phyloP scores from a whole-genome alignment of 305 asterid species.

The Fraxinus ornus region DNA sequence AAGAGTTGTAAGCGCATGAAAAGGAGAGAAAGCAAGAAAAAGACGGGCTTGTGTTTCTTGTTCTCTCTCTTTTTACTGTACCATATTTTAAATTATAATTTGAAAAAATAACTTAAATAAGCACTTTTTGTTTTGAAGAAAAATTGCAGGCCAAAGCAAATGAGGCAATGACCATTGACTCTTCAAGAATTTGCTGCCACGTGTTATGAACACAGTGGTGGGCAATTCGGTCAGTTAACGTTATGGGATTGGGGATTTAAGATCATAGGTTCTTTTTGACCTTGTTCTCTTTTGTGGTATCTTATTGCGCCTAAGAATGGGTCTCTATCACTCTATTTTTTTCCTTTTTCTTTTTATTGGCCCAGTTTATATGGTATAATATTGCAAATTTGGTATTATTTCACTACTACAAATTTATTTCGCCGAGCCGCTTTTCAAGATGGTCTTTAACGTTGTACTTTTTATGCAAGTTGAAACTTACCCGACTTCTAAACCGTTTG shows the following conservation, averaged over 20 bases:
- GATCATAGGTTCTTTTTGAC: slow-evolving; percentile 46
- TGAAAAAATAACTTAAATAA: not conserved
- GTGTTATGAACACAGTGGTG: slow-evolving; percentile 22
- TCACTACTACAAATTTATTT: not conserved
- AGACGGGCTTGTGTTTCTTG: slow-evolving; percentile 47
- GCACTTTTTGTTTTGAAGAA: slow-evolving; percentile 23
- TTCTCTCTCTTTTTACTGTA: slow-evolving; percentile 35
- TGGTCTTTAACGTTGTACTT: not conserved
- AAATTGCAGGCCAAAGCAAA: slow-evolving; percentile 31
- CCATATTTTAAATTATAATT: slow-evolving; percentile 1
- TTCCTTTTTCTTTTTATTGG: slow-evolving; percentile 14
- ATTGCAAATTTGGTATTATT: not conserved
- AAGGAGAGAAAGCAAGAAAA: slow-evolving; percentile 69
- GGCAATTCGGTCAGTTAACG: slow-evolving; percentile 33
- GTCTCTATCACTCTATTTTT: slow-evolving; percentile 34
- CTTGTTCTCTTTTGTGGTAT: slow-evolving; percentile 41
- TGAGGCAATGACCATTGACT: slow-evolving; percentile 28
- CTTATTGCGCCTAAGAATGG: slow-evolving; percentile 40
- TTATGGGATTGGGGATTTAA: slow-evolving; percentile 17
- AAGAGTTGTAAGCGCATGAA: slow-evolving; percentile 42
- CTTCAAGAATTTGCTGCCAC: slow-evolving; percentile 17
- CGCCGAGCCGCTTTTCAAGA: not conserved
- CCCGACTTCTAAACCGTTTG: not conserved
- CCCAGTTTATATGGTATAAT: not conserved
- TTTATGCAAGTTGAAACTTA: not conserved